Evolutionary conservation across 768 basidiomycete genomes (phyloP), one percentile per base, ranked within the genome.

Genomic region (Psilocybe sp.): DNA sequence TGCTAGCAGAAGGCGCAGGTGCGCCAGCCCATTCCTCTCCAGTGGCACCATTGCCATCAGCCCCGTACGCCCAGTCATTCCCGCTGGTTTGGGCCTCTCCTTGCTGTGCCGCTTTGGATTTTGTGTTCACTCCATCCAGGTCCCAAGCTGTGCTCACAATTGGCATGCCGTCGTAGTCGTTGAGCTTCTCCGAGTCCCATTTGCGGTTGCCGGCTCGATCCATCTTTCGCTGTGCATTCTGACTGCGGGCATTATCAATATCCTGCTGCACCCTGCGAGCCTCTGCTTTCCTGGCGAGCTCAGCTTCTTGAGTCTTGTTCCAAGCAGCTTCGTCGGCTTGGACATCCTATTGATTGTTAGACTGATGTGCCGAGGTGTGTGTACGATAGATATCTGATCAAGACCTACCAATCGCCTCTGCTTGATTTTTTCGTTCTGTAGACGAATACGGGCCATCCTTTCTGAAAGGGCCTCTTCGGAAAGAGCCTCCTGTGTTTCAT

Each of bases 311-410:
- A 5, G 76, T 80, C 68, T 89, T 77, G 53, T 75, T 77, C 69
- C 89, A 92, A 6, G 87, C 87, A 10, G 85, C 84, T 66, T 89
- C 87, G 55, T 92, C 90, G 33, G 89, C 87, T 65, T 82, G 76
- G 5, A 92, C 88, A 55, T 89, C 87, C 89, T 89, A 56, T 47
- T 28, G 14, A 38, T 4, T 14, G 39, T 43, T 53, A 33, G 41
- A 36, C 33, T 14, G 15, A 44, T 38, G 36, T 37, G 50, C 49
- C 46, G 36, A 51, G n/a, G 32, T 13, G 23, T 54, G 40, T 52
- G 51, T 45, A 33, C 14, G 19, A 36, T 44, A 40, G 47, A 43
- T 43, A 33, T 15, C 31, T 34, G 41, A 46, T 20, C 23, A 28
- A 44, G 23, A 47, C 79, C 58, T 49, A 84, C 87, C 65, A 79